phyloP scores from a whole-genome alignment of 352 stramenopile genomes.

The Globisporangium nodosum region DNA sequence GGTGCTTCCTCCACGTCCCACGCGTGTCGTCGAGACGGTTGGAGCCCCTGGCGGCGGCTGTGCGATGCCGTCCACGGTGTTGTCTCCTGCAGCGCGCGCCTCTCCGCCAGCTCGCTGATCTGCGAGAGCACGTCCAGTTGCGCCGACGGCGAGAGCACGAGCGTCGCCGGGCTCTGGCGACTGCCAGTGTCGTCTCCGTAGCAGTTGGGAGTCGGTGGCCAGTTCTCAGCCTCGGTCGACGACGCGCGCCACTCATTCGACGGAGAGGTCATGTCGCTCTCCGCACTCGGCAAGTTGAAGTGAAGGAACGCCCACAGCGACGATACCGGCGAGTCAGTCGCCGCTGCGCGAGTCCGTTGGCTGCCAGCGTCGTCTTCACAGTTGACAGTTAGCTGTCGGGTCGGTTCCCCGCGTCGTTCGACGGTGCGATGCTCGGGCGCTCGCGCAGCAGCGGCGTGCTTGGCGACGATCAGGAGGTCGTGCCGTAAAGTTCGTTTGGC shows the following conservation, averaged over 20 bases:
- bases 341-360: too few relatives aligned
- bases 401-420: too few relatives aligned
- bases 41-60: not conserved
- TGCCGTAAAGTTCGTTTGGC: too few relatives aligned
- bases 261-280: not conserved
- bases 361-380: too few relatives aligned
- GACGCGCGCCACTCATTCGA: not conserved
- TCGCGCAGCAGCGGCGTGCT: too few relatives aligned
- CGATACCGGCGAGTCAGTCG: too few relatives aligned
- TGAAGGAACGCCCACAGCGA: too few relatives aligned
- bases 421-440: too few relatives aligned
- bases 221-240: not conserved
- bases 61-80: not conserved
- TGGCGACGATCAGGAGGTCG: too few relatives aligned
- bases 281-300: too few relatives aligned
- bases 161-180: conserved; percentile 5
- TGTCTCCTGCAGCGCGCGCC: conserved; percentile 10
- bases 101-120: conserved; percentile 65
- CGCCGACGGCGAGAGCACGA: conserved; percentile 57
- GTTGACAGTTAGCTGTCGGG: too few relatives aligned
- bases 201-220: not conserved
- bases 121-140: conserved; percentile 72
- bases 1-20: not conserved
- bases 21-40: not conserved
- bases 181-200: too few relatives aligned